phyloP scores from a whole-genome alignment of 2,329 filamentous ascomycete species.

The Madurella mycetomatis region DNA sequence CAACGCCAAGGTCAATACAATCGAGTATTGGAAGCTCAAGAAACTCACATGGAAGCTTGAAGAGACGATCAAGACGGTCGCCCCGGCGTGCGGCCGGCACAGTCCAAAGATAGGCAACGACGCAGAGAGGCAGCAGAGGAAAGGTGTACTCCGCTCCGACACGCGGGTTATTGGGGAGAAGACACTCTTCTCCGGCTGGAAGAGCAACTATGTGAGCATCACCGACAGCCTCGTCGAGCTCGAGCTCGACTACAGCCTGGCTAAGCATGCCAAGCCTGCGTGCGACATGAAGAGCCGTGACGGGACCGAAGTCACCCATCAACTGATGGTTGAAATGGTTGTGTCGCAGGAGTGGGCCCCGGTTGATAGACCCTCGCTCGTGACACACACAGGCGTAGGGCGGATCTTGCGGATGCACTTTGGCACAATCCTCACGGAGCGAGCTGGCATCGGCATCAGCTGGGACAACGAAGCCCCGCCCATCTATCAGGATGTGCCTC shows the following conservation, averaged over 20 bases:
- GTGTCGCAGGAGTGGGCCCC: slow-evolving; percentile 86
- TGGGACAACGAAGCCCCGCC: slow-evolving; percentile 97
- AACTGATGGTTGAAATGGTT: slow-evolving; percentile 86
- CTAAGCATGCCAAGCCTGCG: slow-evolving; percentile 55
- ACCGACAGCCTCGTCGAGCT: slow-evolving; percentile 64
- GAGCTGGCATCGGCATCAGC: slow-evolving; percentile 80
- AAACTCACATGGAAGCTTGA: slow-evolving; percentile 92
- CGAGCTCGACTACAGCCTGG: slow-evolving; percentile 72
- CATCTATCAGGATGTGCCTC: slow-evolving; percentile 88
- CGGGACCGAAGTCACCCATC: slow-evolving; percentile 76
- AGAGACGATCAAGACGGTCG: slow-evolving; percentile 75
- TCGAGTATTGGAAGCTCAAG: slow-evolving; percentile 80
- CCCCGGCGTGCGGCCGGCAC: slow-evolving; percentile 77
- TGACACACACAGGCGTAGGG: slow-evolving; percentile 84
- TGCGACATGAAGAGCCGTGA: slow-evolving; percentile 73
- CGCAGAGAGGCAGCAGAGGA: slow-evolving; percentile 43
- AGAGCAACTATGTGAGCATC: slow-evolving; percentile 55
- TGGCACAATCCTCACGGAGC: slow-evolving; percentile 73
- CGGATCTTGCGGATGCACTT: slow-evolving; percentile 93
- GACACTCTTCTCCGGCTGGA: slow-evolving; percentile 85
- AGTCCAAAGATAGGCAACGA: slow-evolving; percentile 45
- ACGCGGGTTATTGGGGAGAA: slow-evolving; percentile 73
- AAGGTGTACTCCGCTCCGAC: slow-evolving; percentile 70
- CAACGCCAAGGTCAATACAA: slow-evolving; percentile 64
- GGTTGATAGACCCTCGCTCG: slow-evolving; percentile 60